Evolutionary conservation across 2,329 filamentous ascomycete species (phyloP), one percentile per base, ranked within the genome.

Genomic region (Huntiella decipiens): DNA sequence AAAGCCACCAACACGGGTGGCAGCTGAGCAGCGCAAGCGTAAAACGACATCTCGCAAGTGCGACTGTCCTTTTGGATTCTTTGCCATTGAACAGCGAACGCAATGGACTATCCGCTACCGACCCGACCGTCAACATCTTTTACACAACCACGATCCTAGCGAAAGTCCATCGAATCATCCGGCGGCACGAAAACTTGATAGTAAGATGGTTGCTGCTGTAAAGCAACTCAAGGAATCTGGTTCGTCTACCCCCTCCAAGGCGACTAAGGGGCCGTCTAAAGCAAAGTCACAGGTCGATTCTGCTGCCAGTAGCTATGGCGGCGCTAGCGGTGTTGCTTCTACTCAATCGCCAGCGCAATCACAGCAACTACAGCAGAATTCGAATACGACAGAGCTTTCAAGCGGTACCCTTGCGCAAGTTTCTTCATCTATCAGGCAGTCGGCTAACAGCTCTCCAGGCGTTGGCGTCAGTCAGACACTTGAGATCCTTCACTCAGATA

Each of bases 1-100:
- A 37, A 76, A 76, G 53, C 73, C 73, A 1, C 73, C 73, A 2
- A 71, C 65, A 46, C 67, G 72, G 4, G 73, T 76, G n/a, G 77
- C 65, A 51, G 71, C 74, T 1, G 75, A 79, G 58, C 68, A 71
- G 51, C 69, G 75, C 47, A 79, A 79, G 58, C 67, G 73, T 16
- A 76, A 75, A 55, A 79, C 75, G 1, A 77, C 75, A 6, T 79
- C 74, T n/a, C 66, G 75, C 39, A 79, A 79, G 54, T 79, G 75
- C 54, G 74, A 78, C 53, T 79, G 75, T 51, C 73, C 73, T 28
- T 79, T 79, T 56, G 75, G 75, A n/a, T 78, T 79, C 57, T 79
- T 79, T 52, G 75, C 75, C 46, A 74, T 79, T 35, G 75, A 79
- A 57, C 73, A 78, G 54, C 66, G 75, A 49, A 77, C 73, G 0